These are phyloP conservation scores for Venturia carpophila DNA, from an alignment of 2,329 filamentous ascomycete species.

Conservation along the genomic window DNA sequence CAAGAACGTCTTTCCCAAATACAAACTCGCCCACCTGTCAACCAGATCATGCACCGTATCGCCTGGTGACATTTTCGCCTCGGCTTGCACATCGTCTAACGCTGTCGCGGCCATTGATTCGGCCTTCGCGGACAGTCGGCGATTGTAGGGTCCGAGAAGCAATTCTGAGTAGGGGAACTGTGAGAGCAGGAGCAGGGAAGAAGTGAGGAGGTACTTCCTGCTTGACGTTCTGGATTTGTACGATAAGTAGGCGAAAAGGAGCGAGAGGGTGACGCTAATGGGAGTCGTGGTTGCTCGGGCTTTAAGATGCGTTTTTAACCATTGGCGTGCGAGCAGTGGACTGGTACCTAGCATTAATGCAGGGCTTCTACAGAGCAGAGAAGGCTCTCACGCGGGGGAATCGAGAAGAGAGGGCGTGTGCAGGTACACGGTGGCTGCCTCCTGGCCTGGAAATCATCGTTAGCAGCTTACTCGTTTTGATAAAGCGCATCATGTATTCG, in stretches of 20 bases:
- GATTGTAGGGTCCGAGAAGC: constrained; percentile 4
- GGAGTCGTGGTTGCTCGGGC: neutral
- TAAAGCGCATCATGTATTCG: too few species aligned
- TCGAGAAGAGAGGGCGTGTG: constrained; percentile 13
- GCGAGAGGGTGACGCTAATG: neutral
- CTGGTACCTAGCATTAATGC: neutral
- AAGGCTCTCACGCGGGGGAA: neutral
- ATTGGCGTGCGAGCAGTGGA: constrained; percentile 2
- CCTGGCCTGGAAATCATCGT: neutral
- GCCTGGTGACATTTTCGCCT: neutral
- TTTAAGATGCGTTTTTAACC: neutral
- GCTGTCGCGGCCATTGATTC: neutral
- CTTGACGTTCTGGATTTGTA: neutral
- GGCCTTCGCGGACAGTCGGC: neutral
- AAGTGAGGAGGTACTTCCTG: neutral
- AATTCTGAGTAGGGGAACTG: constrained; percentile 3
- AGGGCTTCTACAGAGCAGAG: neutral
- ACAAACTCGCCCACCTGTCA: neutral
- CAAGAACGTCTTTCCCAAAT: constrained; percentile 1
- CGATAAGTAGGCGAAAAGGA: neutral
- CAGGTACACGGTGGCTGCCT: constrained; percentile 8
- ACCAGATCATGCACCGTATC: constrained; percentile 8
- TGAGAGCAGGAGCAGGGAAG: constrained; percentile 1
- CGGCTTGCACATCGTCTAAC: constrained; percentile 2
- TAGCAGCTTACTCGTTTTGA: neutral